Conservation (phyloP, 805 yeast species). For the Monosporozyma yasuniensis region DNA sequence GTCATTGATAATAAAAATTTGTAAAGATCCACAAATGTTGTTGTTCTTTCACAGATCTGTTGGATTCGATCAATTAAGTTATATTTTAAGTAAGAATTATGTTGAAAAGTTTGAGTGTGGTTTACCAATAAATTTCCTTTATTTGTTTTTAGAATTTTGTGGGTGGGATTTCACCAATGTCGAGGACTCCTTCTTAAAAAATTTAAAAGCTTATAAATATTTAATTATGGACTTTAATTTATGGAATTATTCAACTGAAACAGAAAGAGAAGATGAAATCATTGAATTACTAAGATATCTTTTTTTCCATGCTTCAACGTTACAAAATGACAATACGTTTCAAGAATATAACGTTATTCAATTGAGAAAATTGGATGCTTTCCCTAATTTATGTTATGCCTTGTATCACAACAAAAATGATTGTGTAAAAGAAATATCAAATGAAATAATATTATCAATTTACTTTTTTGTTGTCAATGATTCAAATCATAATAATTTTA, state of each 20-base stretch:
- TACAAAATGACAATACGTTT: slow-evolving; percentile 46
- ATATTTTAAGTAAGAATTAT: slow-evolving; percentile 10
- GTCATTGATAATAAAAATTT: slow-evolving; percentile 14
- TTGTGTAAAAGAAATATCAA: slow-evolving; percentile 13
- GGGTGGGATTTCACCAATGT: slow-evolving; percentile 50
- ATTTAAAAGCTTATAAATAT: slow-evolving; percentile 47
- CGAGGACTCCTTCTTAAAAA: slow-evolving; percentile 46
- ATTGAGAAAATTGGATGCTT: slow-evolving; percentile 42
- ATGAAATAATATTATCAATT: slow-evolving; percentile 13
- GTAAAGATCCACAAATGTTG: slow-evolving; percentile 11
- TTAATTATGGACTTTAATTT: slow-evolving; percentile 56
- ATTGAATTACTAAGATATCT: slow-evolving; percentile 43
- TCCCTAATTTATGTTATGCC: slow-evolving; percentile 28
- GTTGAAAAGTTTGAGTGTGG: slow-evolving; percentile 16
- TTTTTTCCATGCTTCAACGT: slow-evolving; percentile 48
- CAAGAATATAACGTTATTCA: slow-evolving; percentile 43
- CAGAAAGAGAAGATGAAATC: not conserved
- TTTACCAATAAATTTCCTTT: slow-evolving; percentile 38
- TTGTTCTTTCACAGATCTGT: slow-evolving; percentile 13
- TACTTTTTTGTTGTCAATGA: slow-evolving; percentile 36
- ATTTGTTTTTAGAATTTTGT: slow-evolving; percentile 39
- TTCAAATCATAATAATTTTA: slow-evolving; percentile 46
- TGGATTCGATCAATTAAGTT: slow-evolving; percentile 18
- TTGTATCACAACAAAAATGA: slow-evolving; percentile 30
- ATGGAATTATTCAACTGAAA: slow-evolving; percentile 32